Evolutionary conservation across 2,329 filamentous ascomycete species (phyloP).

Genomic region (Byssochlamys sp.): DNA sequence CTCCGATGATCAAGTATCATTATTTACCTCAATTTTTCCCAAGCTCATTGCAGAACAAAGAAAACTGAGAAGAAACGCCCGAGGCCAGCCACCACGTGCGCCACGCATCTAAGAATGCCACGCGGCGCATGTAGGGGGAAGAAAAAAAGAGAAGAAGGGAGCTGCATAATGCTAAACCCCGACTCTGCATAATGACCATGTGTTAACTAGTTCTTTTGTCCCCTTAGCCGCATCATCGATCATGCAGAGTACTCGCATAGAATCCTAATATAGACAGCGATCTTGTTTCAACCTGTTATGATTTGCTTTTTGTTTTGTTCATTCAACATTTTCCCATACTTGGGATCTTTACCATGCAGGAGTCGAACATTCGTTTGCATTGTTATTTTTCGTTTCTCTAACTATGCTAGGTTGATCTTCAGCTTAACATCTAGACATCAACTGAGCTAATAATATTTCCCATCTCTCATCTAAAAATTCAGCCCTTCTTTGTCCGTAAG

Average conservation of each 20-base stretch:
- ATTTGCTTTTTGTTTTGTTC: neutral
- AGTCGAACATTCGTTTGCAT: too few relatives aligned
- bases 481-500: too few relatives aligned
- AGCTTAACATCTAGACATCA: too few relatives aligned
- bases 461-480: too few relatives aligned
- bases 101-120: neutral
- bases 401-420: too few relatives aligned
- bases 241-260: neutral
- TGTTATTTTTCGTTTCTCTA: too few relatives aligned
- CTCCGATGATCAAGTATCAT: neutral
- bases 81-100: neutral
- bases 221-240: neutral
- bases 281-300: neutral
- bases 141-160: neutral
- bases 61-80: neutral
- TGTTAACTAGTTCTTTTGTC: neutral
- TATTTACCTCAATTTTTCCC: neutral
- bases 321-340: too few relatives aligned
- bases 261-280: neutral
- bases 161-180: neutral
- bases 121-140: neutral
- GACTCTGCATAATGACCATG: neutral
- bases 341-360: too few relatives aligned
- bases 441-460: too few relatives aligned
- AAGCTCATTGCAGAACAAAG: neutral